Percentiles rank a stretch among this genome's conserved stretches.
phyloP scores from a whole-genome alignment of 1,284 basidiomycete species.

The Sanguinoderma infundibulare region DNA sequence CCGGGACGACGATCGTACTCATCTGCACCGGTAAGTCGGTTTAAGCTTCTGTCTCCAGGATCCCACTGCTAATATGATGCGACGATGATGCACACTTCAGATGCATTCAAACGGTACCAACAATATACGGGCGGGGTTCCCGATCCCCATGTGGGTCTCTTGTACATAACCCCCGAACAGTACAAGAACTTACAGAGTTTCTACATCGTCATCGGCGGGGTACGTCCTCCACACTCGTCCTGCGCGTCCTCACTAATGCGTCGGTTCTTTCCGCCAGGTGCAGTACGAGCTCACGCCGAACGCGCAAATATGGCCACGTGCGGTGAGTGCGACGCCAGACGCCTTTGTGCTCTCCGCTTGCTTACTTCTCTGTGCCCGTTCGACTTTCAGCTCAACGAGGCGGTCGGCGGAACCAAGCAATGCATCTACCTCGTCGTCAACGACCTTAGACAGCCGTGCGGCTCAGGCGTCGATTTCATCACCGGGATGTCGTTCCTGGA shows the following conservation, averaged over 20 bases:
- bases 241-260: too few relatives aligned
- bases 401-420: constrained; percentile 30
- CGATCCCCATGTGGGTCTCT: constrained; percentile 55
- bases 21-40: constrained; percentile 41
- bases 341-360: constrained; percentile 29
- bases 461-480: constrained; percentile 37
- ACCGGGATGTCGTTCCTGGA: constrained; percentile 46
- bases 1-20: constrained; percentile 39
- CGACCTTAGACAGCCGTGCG: constrained; percentile 24
- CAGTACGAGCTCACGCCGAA: too few relatives aligned
- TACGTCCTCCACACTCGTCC: constrained; percentile 25
- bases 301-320: too few relatives aligned
- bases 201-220: constrained; percentile 52
- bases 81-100: constrained; percentile 29
- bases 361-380: background rate
- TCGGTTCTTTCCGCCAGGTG: too few relatives aligned
- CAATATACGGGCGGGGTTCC: constrained; percentile 50
- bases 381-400: constrained; percentile 34
- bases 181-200: constrained; percentile 55
- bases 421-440: constrained; percentile 35
- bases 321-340: constrained; percentile 22
- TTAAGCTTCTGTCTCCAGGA: background rate
- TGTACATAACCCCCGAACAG: constrained; percentile 54
- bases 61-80: background rate
- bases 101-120: constrained; percentile 56